A percentile compares a stretch with the other conserved stretches of the same genome.
Conservation (phyloP, 1,284 basidiomycete species). For the Pascua sp. region DNA sequence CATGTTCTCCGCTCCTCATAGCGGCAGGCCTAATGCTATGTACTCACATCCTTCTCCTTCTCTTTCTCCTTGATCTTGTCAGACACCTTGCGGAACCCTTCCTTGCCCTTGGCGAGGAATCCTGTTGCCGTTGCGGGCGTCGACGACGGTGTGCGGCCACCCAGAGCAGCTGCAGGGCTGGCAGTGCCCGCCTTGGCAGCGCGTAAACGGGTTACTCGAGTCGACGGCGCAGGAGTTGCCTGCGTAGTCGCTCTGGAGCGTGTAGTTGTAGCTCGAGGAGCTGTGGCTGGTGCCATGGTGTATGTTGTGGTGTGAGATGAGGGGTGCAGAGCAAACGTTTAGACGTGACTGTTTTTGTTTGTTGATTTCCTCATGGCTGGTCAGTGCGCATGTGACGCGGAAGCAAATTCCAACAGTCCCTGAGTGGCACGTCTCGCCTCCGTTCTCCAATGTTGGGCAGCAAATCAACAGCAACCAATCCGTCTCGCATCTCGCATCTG, state of each 20-base stretch:
- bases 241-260: background rate
- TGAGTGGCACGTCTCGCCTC: no score
- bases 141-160: background rate
- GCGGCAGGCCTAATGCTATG: background rate
- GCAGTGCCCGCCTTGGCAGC: constrained; percentile 24
- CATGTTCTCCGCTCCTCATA: background rate
- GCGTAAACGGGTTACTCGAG: constrained; percentile 26
- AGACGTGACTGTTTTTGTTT: no score
- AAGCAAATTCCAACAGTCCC: no score
- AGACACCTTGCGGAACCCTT: constrained; percentile 39
- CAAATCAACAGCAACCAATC: no score
- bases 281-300: background rate
- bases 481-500: no score
- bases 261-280: background rate
- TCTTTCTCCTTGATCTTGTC: constrained; percentile 42
- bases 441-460: no score
- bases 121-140: constrained; percentile 8
- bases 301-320: background rate
- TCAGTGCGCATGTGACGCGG: no score
- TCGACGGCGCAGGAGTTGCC: background rate
- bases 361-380: no score
- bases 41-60: constrained; percentile 13
- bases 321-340: no score
- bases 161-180: background rate
- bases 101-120: constrained; percentile 37